These are phyloP conservation scores for Ustilago hordei DNA, from an alignment of 1,284 basidiomycete species.

Conservation along the genomic window DNA sequence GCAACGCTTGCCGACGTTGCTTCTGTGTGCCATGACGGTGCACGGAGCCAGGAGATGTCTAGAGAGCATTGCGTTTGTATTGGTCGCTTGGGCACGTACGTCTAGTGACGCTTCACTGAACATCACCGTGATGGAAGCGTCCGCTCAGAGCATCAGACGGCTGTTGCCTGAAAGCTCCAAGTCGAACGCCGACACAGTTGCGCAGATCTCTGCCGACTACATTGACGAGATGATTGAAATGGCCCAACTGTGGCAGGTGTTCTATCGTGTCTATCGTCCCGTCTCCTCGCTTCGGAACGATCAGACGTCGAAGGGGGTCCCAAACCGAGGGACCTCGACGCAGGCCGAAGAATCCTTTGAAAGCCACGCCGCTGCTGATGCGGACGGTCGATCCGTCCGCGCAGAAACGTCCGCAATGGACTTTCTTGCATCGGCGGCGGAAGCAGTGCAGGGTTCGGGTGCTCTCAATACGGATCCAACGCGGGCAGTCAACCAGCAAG, in stretches of 20 bases:
- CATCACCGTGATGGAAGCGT: conserved; percentile 24
- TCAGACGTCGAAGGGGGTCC: not conserved
- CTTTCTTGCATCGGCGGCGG: conserved; percentile 21
- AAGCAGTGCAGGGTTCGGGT: conserved; percentile 2
- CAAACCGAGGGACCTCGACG: not conserved
- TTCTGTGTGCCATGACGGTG: conserved; percentile 27
- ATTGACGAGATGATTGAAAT: conserved; percentile 31
- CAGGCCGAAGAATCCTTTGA: not conserved
- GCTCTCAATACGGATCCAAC: not conserved
- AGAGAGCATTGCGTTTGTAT: conserved; percentile 23
- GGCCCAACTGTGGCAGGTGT: conserved; percentile 22
- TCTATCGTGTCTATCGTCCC: conserved; percentile 36
- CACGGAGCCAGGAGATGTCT: conserved; percentile 18
- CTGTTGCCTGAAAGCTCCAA: conserved; percentile 2
- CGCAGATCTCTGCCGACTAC: conserved; percentile 19
- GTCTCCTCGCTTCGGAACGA: not conserved
- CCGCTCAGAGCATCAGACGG: conserved; percentile 6
- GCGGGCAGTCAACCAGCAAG: not conserved
- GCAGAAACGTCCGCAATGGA: conserved; percentile 19
- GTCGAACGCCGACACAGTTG: conserved; percentile 1
- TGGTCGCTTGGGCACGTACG: conserved; percentile 14
- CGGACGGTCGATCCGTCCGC: not conserved
- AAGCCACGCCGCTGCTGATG: not conserved
- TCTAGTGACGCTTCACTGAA: not conserved
- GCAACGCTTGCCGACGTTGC: conserved; percentile 18